A percentile compares a stretch with the other conserved stretches of the same genome.
These are phyloP conservation scores for Claviceps sp. DNA, from an alignment of 2,329 filamentous ascomycete genomes.

Conservation along the genomic window DNA sequence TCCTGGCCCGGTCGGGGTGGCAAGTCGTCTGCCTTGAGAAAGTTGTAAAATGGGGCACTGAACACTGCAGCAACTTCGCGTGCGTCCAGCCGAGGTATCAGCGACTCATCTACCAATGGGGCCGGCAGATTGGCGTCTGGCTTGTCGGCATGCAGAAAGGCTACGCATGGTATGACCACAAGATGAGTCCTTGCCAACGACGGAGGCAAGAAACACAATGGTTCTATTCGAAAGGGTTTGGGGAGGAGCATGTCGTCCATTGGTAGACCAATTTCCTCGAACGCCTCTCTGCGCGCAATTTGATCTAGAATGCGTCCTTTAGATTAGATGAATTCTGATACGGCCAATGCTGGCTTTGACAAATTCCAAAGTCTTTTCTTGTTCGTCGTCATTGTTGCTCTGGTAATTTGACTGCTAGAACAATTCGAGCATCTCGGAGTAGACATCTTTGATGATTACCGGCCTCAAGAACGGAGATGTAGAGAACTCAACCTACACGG, in stretches of 20 bases:
- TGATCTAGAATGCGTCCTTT: constrained; percentile 35
- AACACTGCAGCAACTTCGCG: constrained; percentile 91
- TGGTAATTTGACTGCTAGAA: no score
- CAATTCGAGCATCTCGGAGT: no score
- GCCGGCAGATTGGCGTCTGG: constrained; percentile 18
- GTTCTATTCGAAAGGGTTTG: constrained; percentile 68
- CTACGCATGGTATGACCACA: constrained; percentile 63
- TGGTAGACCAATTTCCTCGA: constrained; percentile 85
- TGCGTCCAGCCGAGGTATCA: constrained; percentile 72
- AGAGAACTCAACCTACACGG: constrained; percentile 33
- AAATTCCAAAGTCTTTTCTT: no score
- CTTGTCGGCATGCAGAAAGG: constrained; percentile 54
- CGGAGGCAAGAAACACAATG: constrained; percentile 72
- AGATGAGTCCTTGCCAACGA: constrained; percentile 61
- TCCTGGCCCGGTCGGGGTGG: constrained; percentile 22
- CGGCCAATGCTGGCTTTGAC: no score
- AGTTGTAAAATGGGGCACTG: constrained; percentile 76
- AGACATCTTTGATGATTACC: no score
- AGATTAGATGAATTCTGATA: background rate
- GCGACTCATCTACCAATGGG: constrained; percentile 48
- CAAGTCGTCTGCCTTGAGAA: constrained; percentile 51
- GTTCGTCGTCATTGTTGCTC: no score
- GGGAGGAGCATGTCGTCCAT: constrained; percentile 56
- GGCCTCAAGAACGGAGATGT: background rate
- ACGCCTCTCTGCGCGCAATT: constrained; percentile 79